Evolutionary conservation across 2,329 filamentous ascomycete genomes (phyloP), one percentile per base, ranked within the genome.

Genomic region (Nigrospora sphaerica): DNA sequence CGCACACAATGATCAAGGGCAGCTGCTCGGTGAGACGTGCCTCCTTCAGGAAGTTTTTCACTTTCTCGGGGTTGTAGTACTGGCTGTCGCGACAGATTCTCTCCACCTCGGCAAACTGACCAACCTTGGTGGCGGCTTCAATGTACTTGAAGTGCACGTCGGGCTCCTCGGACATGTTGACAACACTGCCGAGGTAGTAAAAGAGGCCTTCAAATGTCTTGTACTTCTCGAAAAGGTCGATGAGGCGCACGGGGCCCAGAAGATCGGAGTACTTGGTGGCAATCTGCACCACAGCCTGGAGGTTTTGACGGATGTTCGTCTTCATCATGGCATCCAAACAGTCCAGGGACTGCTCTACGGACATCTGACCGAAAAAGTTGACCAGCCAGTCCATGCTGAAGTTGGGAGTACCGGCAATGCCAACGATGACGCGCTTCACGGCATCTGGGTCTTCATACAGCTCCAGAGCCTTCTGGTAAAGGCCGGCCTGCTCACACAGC

Each of bases 121-220:
- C 83, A 81, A 95, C 95, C 62, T 84, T 87, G 19, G 91, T 95
- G 32, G 95, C 93, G 46, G 93, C 90, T 70, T 98, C 92, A 49
- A 98, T 95, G 69, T 98, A 98, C 77, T 98, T 98, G 83, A 96
- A 98, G 64, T 93, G 87, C 31, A 98, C 93, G 63, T 98, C 93
- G 18, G 86, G 78, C 58, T 97, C 93, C 66, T 97, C 89, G 48
- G 88, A 95, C 41, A 98, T 75, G 65, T 98, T 98, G 68, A 98
- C 92, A 57, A 98, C 95, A 64, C 91, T 95, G 51, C 93, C 93
- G 14, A 98, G 82, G 71, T 96, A 98, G 74, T 95, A 96, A 79
- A 93, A 98, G 5, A 98, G 82, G 64, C 93, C 93, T 68, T 98
- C 93, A 4, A 89, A 85, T 33, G 93, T 97, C 68, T 93, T 91